phyloP scores from a whole-genome alignment of 169 alveolate genomes.

The Miamiensis avidus region DNA sequence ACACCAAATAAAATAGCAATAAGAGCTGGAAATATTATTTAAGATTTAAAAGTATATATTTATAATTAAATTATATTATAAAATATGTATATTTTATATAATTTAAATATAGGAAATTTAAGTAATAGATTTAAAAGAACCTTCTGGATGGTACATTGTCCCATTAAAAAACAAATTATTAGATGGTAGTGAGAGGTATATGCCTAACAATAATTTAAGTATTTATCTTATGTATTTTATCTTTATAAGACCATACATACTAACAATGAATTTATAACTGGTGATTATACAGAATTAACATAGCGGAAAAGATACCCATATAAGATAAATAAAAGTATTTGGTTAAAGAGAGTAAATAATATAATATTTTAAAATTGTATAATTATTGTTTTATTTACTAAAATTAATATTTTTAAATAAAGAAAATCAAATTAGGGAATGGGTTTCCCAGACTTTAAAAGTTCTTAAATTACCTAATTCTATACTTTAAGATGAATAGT shows the following conservation, averaged over 20 bases:
- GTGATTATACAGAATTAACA: constrained; percentile 80
- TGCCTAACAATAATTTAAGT: constrained; percentile 5
- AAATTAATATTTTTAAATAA: neutral
- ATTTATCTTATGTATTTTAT: neutral
- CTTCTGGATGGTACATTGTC: constrained; percentile 84
- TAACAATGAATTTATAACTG: constrained; percentile 76
- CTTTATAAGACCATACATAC: constrained; percentile 62
- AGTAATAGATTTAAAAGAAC: constrained; percentile 80
- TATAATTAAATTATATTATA: too few relatives aligned
- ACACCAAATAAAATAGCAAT: constrained; percentile 85
- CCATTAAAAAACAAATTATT: constrained; percentile 53
- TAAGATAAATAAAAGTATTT: constrained; percentile 75
- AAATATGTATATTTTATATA: too few relatives aligned
- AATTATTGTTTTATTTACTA: neutral
- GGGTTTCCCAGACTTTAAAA: constrained; percentile 44
- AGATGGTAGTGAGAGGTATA: constrained; percentile 63
- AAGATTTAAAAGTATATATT: constrained; percentile 56
- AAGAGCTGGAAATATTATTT: constrained; percentile 79
- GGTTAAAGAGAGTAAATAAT: constrained; percentile 74
- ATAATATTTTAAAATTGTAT: too few relatives aligned
- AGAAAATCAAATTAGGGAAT: constrained; percentile 41
- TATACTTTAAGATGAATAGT: constrained; percentile 31
- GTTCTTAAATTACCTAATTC: constrained; percentile 39
- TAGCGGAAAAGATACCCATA: constrained; percentile 85
- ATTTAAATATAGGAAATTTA: constrained; percentile 60